Conservation (phyloP, 176 grass and related monocot genomes). For the Ananas comosus region DNA sequence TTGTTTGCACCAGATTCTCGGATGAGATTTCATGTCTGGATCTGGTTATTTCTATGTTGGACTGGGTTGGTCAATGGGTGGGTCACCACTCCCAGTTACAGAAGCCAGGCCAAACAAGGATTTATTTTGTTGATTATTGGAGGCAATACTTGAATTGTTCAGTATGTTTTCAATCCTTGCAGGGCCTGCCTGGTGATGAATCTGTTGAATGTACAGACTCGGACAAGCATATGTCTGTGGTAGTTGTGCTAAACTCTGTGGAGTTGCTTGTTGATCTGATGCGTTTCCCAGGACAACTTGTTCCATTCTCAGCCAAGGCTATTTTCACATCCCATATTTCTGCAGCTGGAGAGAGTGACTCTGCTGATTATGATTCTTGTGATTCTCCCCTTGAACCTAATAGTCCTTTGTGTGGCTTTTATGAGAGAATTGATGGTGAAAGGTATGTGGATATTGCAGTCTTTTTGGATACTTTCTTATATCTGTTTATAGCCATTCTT, state of each 20-base stretch:
- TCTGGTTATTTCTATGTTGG: too few relatives aligned
- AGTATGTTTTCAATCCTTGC: constrained; percentile 22
- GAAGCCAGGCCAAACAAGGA: not conserved
- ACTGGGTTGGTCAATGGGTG: too few relatives aligned
- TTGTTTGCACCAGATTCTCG: too few relatives aligned
- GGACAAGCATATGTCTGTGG: constrained; percentile 80
- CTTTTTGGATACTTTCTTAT: constrained; percentile 15
- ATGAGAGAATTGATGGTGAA: constrained; percentile 25
- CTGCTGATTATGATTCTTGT: constrained; percentile 90
- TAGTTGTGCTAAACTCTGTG: constrained; percentile 52
- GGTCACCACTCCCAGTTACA: too few relatives aligned
- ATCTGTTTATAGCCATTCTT: constrained; percentile 13
- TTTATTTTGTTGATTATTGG: not conserved
- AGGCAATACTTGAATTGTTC: not conserved
- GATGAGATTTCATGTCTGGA: too few relatives aligned
- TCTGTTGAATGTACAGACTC: constrained; percentile 65
- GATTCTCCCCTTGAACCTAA: constrained; percentile 97
- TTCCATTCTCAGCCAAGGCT: constrained; percentile 82
- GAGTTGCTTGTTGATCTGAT: constrained; percentile 92
- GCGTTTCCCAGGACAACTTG: constrained; percentile 88
- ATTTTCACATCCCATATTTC: constrained; percentile 78
- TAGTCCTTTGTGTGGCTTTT: constrained; percentile 60
- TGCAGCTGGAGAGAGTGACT: constrained; percentile 82
- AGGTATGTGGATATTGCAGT: constrained; percentile 28
- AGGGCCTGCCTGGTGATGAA: constrained; percentile 87